Evolutionary conservation across 1,284 basidiomycete genomes (phyloP).

Genomic region (Violaceomyces palustris): DNA sequence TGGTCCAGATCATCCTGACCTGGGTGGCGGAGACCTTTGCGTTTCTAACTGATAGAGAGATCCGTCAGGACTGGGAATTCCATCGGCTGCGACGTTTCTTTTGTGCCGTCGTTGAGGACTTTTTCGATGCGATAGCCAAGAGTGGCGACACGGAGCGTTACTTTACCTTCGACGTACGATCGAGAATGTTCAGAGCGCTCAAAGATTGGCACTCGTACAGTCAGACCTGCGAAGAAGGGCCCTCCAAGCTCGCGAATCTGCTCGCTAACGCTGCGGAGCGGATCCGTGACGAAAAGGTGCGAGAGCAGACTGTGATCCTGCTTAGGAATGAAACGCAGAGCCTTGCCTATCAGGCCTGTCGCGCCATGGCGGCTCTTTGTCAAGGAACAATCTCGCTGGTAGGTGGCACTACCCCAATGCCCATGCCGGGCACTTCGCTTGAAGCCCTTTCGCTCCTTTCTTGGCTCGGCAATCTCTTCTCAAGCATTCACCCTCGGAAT

Average conservation of each 20-base stretch:
- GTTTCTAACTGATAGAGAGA: constrained; percentile 68
- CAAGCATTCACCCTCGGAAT: constrained; percentile 49
- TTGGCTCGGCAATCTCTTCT: constrained; percentile 57
- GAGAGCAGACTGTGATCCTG: constrained; percentile 52
- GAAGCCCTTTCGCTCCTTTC: constrained; percentile 54
- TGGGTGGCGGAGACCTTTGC: constrained; percentile 78
- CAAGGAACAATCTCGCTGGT: constrained; percentile 31
- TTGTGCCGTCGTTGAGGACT: constrained; percentile 77
- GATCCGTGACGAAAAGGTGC: constrained; percentile 55
- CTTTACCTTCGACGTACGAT: constrained; percentile 69
- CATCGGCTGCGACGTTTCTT: constrained; percentile 82
- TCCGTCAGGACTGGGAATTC: constrained; percentile 71
- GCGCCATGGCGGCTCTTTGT: constrained; percentile 68
- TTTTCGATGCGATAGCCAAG: constrained; percentile 72
- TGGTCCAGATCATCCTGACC: constrained; percentile 71
- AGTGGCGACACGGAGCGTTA: constrained; percentile 70
- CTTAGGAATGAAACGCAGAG: constrained; percentile 59
- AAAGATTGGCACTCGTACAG: constrained; percentile 91
- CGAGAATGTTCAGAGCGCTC: constrained; percentile 76
- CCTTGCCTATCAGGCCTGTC: constrained; percentile 68
- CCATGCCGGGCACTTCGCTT: constrained; percentile 65
- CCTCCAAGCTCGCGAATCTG: constrained; percentile 70
- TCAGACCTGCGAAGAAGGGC: constrained; percentile 67
- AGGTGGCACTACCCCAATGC: constrained; percentile 64
- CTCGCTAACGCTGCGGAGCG: constrained; percentile 64